Conservation (phyloP, 1,139 yeast species). For the Sugiyamaella pinicola region DNA sequence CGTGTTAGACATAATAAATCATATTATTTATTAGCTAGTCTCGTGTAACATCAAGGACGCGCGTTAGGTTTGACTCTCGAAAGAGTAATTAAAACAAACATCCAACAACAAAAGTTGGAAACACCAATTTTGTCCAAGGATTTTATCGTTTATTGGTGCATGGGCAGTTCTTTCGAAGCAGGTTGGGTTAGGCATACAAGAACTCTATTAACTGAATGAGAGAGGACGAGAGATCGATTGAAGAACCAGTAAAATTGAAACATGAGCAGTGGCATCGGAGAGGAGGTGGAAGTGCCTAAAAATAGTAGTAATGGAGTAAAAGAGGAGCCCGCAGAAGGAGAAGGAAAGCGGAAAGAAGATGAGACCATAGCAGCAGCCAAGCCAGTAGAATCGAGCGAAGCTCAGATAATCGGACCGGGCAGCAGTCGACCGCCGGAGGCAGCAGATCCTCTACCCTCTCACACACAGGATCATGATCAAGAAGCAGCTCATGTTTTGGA, state of each 20-base stretch:
- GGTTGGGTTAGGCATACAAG: background rate
- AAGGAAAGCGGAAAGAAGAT: background rate
- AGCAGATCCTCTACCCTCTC: background rate
- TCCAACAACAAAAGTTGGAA: background rate
- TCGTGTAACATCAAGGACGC: background rate
- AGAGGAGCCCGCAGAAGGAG: background rate
- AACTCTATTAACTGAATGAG: background rate
- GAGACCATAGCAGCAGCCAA: background rate
- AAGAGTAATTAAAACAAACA: slow-evolving; percentile 1
- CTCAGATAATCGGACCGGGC: too few species aligned
- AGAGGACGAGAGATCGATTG: background rate
- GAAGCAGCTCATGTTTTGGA: slow-evolving; percentile 14
- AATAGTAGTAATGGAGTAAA: background rate
- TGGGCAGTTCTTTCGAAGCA: background rate
- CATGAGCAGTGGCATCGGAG: slow-evolving; percentile 10
- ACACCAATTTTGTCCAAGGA: background rate
- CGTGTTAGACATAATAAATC: slow-evolving; percentile 11
- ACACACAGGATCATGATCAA: slow-evolving; percentile 8
- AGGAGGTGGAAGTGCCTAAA: slow-evolving; percentile 6
- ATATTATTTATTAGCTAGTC: background rate
- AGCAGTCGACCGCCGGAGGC: background rate
- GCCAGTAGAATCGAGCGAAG: background rate
- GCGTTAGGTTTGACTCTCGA: slow-evolving; percentile 9
- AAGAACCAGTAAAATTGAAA: background rate
- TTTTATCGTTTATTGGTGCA: background rate